These are phyloP conservation scores for Vigna angularis DNA, from an alignment of 306 rosid genomes.

Conservation along the genomic window DNA sequence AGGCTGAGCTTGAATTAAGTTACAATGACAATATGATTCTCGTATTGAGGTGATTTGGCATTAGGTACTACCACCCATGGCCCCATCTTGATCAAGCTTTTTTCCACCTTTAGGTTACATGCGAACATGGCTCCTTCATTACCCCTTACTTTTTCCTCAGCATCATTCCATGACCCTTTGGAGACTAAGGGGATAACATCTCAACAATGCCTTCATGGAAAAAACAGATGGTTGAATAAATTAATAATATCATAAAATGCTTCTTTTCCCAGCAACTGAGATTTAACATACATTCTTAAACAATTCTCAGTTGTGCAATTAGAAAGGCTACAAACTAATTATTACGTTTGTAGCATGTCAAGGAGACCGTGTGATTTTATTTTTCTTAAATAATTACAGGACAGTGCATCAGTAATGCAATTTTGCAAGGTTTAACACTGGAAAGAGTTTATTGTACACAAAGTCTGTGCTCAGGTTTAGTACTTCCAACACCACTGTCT, in stretches of 20 bases:
- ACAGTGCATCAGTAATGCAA: not conserved
- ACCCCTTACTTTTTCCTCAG: constrained; percentile 48
- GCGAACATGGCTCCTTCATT: constrained; percentile 69
- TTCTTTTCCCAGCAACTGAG: not conserved
- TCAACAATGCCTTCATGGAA: constrained; percentile 56
- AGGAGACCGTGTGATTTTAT: not conserved
- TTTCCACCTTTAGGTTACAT: constrained; percentile 77
- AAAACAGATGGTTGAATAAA: not conserved
- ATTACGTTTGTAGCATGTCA: not conserved
- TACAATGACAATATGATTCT: constrained; percentile 39
- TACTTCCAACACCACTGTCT: no score
- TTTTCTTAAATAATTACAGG: not conserved
- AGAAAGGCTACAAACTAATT: not conserved
- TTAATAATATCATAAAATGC: not conserved
- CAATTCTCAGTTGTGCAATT: not conserved
- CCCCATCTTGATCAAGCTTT: constrained; percentile 59
- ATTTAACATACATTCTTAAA: not conserved
- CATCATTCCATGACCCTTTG: constrained; percentile 50
- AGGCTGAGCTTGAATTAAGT: constrained; percentile 42
- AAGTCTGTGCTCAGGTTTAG: no score
- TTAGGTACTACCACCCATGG: constrained; percentile 61
- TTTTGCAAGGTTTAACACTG: no score
- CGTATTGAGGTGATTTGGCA: constrained; percentile 40
- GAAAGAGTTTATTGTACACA: no score
- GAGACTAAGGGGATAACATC: constrained; percentile 53